phyloP scores from a whole-genome alignment of 2,329 filamentous ascomycete species.

The Paradendryphiella salina region DNA sequence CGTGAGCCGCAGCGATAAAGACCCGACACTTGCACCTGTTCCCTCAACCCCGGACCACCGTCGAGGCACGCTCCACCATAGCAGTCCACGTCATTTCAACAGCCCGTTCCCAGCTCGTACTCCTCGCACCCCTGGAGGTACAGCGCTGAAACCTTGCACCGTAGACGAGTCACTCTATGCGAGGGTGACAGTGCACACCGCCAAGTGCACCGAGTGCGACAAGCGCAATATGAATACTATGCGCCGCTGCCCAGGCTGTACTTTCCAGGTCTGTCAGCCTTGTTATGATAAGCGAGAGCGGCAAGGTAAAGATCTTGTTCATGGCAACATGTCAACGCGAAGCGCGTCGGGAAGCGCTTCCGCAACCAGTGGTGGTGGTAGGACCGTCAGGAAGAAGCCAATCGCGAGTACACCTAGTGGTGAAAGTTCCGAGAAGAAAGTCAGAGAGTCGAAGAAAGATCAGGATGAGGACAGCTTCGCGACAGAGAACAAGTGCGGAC shows the following conservation, averaged over 20 bases:
- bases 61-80: not conserved
- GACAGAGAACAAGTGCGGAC: not conserved
- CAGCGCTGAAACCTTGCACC: constrained; percentile 15
- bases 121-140: constrained; percentile 17
- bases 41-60: not conserved
- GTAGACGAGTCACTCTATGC: constrained; percentile 27
- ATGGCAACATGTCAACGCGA: constrained; percentile 27
- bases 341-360: not conserved
- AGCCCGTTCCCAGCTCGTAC: constrained; percentile 5
- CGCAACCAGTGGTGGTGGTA: not conserved
- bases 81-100: constrained; percentile 1
- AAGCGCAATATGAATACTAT: constrained; percentile 37
- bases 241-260: constrained; percentile 42
- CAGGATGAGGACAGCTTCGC: not conserved
- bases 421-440: not conserved
- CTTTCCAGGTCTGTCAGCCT: constrained; percentile 39
- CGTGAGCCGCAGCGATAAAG: not conserved
- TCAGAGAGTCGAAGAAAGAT: not conserved
- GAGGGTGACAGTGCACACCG: constrained; percentile 38
- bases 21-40: not conserved
- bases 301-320: constrained; percentile 21
- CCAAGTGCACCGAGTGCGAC: constrained; percentile 46
- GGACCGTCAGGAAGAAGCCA: constrained; percentile 8
- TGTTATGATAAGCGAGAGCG: constrained; percentile 27
- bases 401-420: not conserved